Evolutionary conservation across 352 stramenopile species (phyloP).

Genomic region (Pilasporangium apinafurcum): DNA sequence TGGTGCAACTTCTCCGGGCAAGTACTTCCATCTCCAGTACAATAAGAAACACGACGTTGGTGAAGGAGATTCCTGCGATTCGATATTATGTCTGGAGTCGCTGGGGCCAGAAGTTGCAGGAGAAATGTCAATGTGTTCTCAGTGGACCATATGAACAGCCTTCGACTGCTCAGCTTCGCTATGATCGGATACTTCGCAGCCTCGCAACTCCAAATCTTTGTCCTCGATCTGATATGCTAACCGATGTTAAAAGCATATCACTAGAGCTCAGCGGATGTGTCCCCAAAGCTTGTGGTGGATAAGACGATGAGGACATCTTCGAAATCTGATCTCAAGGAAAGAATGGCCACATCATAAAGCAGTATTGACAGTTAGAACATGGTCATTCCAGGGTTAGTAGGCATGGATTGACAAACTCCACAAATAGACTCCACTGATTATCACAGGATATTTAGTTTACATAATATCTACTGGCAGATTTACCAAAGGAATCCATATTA

Average conservation of each 20-base stretch:
- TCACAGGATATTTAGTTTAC: too few relatives aligned
- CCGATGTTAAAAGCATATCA: background rate
- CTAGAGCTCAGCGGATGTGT: background rate
- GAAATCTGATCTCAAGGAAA: too few relatives aligned
- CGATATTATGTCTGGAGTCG: slow-evolving; percentile 40
- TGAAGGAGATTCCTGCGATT: background rate
- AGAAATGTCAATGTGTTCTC: slow-evolving; percentile 10
- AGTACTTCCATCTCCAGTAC: slow-evolving; percentile 3
- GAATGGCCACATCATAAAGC: too few relatives aligned
- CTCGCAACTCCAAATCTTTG: slow-evolving; percentile 8
- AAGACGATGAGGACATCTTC: too few relatives aligned
- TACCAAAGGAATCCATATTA: too few relatives aligned
- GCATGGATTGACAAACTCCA: too few relatives aligned
- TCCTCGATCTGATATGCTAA: background rate
- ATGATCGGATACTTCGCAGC: slow-evolving; percentile 16
- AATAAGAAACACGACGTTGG: background rate
- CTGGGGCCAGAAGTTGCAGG: slow-evolving; percentile 12
- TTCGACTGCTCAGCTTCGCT: slow-evolving; percentile 19
- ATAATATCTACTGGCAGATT: too few relatives aligned
- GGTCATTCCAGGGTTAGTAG: too few relatives aligned
- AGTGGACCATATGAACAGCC: slow-evolving; percentile 32
- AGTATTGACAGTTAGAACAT: too few relatives aligned
- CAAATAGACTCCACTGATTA: too few relatives aligned
- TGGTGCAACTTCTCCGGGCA: background rate
- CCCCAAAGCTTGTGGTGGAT: background rate